phyloP scores from a whole-genome alignment of 2,329 filamentous ascomycete species.

The Fusarium algeriense region DNA sequence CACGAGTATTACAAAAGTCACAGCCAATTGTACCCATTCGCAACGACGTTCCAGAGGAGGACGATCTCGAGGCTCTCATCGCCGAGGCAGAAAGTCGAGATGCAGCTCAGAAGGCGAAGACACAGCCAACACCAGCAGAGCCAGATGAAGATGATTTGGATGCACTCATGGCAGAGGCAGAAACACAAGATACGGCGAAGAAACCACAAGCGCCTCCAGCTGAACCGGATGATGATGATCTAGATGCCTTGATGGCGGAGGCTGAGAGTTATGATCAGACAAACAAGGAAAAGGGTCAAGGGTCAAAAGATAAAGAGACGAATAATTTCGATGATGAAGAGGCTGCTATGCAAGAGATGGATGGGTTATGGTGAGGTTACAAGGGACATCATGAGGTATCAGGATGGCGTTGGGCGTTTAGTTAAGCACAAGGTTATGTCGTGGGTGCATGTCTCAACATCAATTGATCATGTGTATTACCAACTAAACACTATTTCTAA shows the following conservation, averaged over 20 bases:
- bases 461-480: neutral
- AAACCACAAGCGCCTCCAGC: slow-evolving; percentile 21
- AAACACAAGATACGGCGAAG: slow-evolving; percentile 42
- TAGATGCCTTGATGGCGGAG: slow-evolving; percentile 67
- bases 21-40: slow-evolving; percentile 39
- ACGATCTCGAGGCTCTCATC: slow-evolving; percentile 67
- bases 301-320: neutral
- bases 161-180: slow-evolving; percentile 65
- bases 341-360: slow-evolving; percentile 76
- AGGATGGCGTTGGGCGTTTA: slow-evolving; percentile 13
- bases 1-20: slow-evolving; percentile 43
- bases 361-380: slow-evolving; percentile 60
- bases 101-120: slow-evolving; percentile 25
- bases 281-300: neutral
- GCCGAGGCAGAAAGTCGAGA: slow-evolving; percentile 58
- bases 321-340: slow-evolving; percentile 71
- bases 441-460: neutral
- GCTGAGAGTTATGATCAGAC: slow-evolving; percentile 51
- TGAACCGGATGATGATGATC: slow-evolving; percentile 58
- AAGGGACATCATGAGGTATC: neutral
- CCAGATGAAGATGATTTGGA: slow-evolving; percentile 64
- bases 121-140: slow-evolving; percentile 15
- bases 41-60: slow-evolving; percentile 55
- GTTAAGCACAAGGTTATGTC: neutral
- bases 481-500: too few species aligned